Base-by-base conservation (phyloP, 371 early-diverging fungal species). In the Mortierella sp. region DNA sequence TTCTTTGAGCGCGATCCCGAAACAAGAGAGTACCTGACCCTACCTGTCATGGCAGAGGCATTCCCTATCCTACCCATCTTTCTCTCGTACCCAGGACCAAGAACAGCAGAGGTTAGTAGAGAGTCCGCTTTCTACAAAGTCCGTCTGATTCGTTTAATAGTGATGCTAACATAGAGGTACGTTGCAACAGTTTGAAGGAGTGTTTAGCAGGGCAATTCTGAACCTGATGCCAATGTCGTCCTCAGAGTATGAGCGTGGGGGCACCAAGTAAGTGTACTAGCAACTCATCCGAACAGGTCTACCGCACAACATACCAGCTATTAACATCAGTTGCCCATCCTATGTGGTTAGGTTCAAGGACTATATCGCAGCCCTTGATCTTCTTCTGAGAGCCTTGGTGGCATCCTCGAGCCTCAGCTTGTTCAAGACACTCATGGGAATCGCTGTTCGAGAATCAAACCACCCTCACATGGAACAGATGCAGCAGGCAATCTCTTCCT, bases 371-470 rank as follows among this genome's bases (percentile, higher is more conserved):
- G 80, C 80, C 0, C 76, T 92, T 29, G 83, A 88, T 34, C 78
- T 81, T 13, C 67, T 92, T 0, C 31, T 92, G 37, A 63, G 66
- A 22, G 77, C 82, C 0, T 77, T 88, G 78, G 79, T 79, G 7
- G 65, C 65, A 0, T 71, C 81, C 13, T 79, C 81, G 45, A 85
- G 83, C 4, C 63, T 69, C 1, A 67, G 70, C 2, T 56, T 92
- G 1, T 87, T 87, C 54, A 81, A 84, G 27, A 60, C 81, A 0
- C 59, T 91, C 25, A 73, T 86, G 27, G 76, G 80, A 0, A 80
- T 86, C 13, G 73, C 90, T 39, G 84, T 89, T 39, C 84, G 87
- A 41, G 85, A 88, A 41, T 63, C 76, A 3, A 71, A 87, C 14
- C 86, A 90, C 49, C 64, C 78, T 0, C 85, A 86, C 45, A 81